Evolutionary conservation across 805 yeast species (phyloP), one percentile per base, ranked within the genome.

Genomic region (Lachancea meyersii): DNA sequence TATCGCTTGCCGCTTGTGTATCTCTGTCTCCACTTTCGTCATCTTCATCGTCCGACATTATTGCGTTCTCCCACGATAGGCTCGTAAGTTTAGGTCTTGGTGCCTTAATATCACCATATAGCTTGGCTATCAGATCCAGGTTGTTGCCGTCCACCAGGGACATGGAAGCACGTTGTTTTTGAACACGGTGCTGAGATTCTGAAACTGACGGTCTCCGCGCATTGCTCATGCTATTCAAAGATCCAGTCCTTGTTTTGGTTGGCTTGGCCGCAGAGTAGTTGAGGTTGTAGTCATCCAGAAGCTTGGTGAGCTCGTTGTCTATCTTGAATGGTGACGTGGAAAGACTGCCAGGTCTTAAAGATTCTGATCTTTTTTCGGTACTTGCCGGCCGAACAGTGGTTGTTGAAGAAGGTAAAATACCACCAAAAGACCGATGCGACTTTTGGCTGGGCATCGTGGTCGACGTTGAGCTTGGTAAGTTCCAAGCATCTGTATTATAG

Each of bases 401-500:
- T 10, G 34, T 14, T 13, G 36, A 32, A 5, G 42, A 31, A 11
- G 41, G 41, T 21, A 38, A 22, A 21, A 38, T 22, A 30, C 35
- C 41, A 5, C 33, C 40, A 21, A 37, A 37, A 2, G 35, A 31
- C 16, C 42, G 36, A 13, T 32, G 42, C 4, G 42, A 19, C 18
- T 33, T 16, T 5, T 23, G 28, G 16, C 19, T 14, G n/a, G 33
- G 40, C 8, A 34, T 19, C 26, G 19, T 22, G 19, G 13, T 31
- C 17, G 36, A 16, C n/a, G 42, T 22, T 14, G 34, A 28, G 26
- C 32, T 31, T 4, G 55, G 44, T 37, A 55, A 34, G 35, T 54
- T 57, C 64, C 64, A 58, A 31, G 54, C 49, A 43, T 60, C 60
- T 9, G 54, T 42, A 17, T 48, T 42, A 31, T 58, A 54, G 13